Evolutionary conservation across 164 flowering plant species (phyloP).

Genomic region (Cinnamomum chago): DNA sequence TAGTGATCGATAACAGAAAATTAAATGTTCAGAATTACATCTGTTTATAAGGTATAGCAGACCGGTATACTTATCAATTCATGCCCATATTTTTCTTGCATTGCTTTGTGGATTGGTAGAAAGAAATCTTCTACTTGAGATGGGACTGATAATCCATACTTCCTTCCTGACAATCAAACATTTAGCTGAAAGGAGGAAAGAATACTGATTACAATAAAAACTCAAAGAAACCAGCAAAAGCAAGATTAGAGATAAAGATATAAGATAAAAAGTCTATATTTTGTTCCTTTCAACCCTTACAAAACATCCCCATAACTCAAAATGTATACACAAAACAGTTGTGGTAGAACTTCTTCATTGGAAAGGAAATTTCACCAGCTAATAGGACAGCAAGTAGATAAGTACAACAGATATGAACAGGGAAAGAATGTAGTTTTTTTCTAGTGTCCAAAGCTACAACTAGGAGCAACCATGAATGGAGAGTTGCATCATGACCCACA

Average conservation of each 20-base stretch:
- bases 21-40: neutral
- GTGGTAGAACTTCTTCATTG: too few relatives aligned
- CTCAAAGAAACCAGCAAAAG: neutral
- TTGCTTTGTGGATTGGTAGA: neutral
- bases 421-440: too few relatives aligned
- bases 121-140: neutral
- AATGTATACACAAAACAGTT: too few relatives aligned
- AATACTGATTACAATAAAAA: neutral
- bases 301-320: too few relatives aligned
- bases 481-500: too few relatives aligned
- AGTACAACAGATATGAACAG: too few relatives aligned
- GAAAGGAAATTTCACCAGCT: too few relatives aligned
- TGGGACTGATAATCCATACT: neutral
- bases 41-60: neutral
- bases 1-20: neutral
- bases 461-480: too few relatives aligned
- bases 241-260: neutral
- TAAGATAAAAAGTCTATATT: neutral
- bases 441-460: too few relatives aligned
- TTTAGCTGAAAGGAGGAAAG: neutral
- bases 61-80: neutral
- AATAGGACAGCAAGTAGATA: too few relatives aligned
- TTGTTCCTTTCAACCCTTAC: neutral
- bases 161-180: neutral
- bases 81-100: neutral